These are phyloP conservation scores for Starmera dryadoides DNA, from an alignment of 805 yeast species.

Conservation along the genomic window DNA sequence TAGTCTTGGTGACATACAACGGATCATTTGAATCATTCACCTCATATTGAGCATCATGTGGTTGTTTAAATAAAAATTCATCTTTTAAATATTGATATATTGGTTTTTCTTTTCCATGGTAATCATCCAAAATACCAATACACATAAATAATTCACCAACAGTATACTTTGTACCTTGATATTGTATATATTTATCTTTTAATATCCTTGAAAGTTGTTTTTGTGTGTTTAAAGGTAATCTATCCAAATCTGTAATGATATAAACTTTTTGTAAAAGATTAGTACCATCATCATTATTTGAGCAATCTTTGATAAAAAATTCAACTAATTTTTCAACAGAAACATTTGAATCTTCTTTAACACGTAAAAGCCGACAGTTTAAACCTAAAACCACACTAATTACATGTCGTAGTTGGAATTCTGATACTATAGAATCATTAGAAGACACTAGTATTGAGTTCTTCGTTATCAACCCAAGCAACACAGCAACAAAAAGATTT, in stretches of 20 bases:
- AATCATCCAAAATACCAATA: neutral
- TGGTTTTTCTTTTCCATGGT: neutral
- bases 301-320: neutral
- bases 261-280: neutral
- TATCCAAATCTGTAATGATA: neutral
- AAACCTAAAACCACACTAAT: neutral
- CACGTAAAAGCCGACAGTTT: neutral
- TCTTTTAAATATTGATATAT: neutral
- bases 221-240: neutral
- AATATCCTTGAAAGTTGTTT: neutral
- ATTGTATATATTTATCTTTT: neutral
- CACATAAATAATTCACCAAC: neutral
- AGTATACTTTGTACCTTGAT: neutral
- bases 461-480: neutral
- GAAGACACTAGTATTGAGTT: neutral
- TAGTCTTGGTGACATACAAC: neutral
- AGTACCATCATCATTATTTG: neutral
- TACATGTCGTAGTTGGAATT: neutral
- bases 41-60: neutral
- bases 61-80: slow-evolving; percentile 1
- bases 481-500: neutral
- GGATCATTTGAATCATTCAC: neutral
- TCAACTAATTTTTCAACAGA: neutral
- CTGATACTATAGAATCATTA: neutral
- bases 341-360: neutral